These are phyloP conservation scores for Boletus reticuloceps DNA, from an alignment of 768 basidiomycete genomes.

Conservation along the genomic window DNA sequence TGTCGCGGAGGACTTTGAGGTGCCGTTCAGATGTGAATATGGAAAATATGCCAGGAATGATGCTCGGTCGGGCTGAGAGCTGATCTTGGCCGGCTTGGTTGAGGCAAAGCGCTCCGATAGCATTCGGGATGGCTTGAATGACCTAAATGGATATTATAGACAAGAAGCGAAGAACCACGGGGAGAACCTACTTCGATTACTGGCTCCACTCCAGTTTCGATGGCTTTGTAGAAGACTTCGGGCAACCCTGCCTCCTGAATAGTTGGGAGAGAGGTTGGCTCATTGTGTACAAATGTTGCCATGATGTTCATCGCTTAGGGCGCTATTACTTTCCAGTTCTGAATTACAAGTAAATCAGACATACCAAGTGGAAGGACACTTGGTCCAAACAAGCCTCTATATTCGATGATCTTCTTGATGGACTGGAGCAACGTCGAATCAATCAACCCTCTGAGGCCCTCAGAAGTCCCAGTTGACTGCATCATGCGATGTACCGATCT, in stretches of 20 bases:
- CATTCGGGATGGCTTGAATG: conserved; percentile 90
- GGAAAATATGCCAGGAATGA: conserved; percentile 82
- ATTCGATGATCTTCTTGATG: conserved; percentile 83
- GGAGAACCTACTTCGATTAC: conserved; percentile 69
- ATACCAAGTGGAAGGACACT: conserved; percentile 81
- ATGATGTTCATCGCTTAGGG: conserved; percentile 81
- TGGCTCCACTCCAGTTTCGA: conserved; percentile 83
- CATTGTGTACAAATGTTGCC: conserved; percentile 97
- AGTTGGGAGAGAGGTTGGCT: conserved; percentile 89
- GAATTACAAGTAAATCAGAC: conserved; percentile 20
- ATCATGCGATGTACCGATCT: conserved; percentile 97
- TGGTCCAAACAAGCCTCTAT: conserved; percentile 81
- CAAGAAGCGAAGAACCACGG: not conserved
- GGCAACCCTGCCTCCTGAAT: conserved; percentile 93
- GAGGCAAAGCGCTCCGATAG: conserved; percentile 93
- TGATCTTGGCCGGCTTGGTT: conserved; percentile 88
- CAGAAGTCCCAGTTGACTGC: conserved; percentile 91
- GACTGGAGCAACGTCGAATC: conserved; percentile 85
- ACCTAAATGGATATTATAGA: conserved; percentile 48
- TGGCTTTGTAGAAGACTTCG: conserved; percentile 80
- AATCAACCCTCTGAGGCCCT: conserved; percentile 91
- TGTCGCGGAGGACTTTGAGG: conserved; percentile 82
- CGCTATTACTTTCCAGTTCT: conserved; percentile 7
- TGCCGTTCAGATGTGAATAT: conserved; percentile 86
- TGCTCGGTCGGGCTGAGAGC: conserved; percentile 68